Evolutionary conservation across 495 filamentous ascomycete genomes (phyloP), one percentile per base, ranked within the genome.

Genomic region (Neurospora sp.): DNA sequence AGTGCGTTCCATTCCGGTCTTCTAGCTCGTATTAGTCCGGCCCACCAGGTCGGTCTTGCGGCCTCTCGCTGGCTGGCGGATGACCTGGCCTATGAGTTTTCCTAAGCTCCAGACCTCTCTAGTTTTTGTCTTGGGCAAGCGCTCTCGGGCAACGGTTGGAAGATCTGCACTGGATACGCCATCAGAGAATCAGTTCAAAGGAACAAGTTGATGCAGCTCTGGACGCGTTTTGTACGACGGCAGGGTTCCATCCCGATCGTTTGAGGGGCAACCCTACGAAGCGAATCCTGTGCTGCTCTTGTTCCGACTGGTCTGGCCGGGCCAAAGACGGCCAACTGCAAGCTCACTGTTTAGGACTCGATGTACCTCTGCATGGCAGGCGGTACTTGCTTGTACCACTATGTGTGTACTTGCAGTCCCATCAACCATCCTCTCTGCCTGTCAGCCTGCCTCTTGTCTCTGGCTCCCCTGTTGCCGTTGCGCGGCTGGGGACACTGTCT

Each of bases 341-440:
- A 69, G 71, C 44, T 71, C 42, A 65, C 68, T 71, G 69, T 20
- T 41, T 72, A 35, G 22, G 71, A 65, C n/a, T 72, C 68, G 40
- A 81, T 76, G 79, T 81, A 81, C 76, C 76, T 75, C 70, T 78
- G 75, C 75, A 75, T 65, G 69, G 69, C 53, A 41, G 39, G 69
- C 68, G 76, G 79, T 81, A 81, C 78, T 74, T 75, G 69, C 72
- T 76, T 78, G 79, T 81, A 81, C 79, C 53, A 65, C 53, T 14
- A 31, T 75, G 73, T 65, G 75, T 73, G 75, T 77, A 76, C 76
- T 70, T 72, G 75, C 59, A 65, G 53, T 65, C 27, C 31, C 27
- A 65, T 31, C 14, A 35, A 65, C 53, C 53, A 61, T 35, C 53
- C 10, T 61, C 27, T 61, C 53, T 35, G 53, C 22, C 53, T 61